These are phyloP conservation scores for Juncus effusus DNA, from an alignment of 176 grass and related monocot genomes.

Conservation along the genomic window DNA sequence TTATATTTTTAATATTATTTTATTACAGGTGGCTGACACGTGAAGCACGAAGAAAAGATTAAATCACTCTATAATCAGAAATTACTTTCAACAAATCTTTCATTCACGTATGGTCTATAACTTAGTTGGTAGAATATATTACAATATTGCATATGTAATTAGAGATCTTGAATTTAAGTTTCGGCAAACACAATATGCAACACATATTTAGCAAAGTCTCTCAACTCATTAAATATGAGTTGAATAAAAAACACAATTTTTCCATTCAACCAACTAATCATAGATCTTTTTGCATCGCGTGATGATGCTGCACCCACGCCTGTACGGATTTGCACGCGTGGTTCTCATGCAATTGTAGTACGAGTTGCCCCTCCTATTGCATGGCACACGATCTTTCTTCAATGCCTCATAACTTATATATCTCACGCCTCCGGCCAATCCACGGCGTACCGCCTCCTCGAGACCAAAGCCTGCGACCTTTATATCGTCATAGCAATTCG, in stretches of 20 bases:
- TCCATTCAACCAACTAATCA: constrained; percentile 16
- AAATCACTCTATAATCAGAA: no score
- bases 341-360: constrained; percentile 39
- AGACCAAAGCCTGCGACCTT: not conserved
- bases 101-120: no score
- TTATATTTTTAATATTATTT: not conserved
- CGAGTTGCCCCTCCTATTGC: constrained; percentile 31
- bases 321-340: constrained; percentile 35
- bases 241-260: no score
- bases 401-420: constrained; percentile 37
- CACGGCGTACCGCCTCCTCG: constrained; percentile 23
- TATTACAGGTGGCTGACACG: constrained; percentile 60
- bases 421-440: constrained; percentile 8
- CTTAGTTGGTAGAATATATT: no score
- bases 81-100: no score
- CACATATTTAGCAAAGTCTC: no score
- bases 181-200: no score
- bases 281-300: constrained; percentile 26
- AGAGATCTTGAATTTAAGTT: no score
- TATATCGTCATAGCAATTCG: constrained; percentile 13
- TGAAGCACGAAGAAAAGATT: no score
- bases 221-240: no score
- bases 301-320: constrained; percentile 34
- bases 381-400: constrained; percentile 33
- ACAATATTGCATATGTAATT: no score